These are phyloP conservation scores for Torulaspora gathmanii DNA, from an alignment of 805 yeast genomes.

Conservation along the genomic window DNA sequence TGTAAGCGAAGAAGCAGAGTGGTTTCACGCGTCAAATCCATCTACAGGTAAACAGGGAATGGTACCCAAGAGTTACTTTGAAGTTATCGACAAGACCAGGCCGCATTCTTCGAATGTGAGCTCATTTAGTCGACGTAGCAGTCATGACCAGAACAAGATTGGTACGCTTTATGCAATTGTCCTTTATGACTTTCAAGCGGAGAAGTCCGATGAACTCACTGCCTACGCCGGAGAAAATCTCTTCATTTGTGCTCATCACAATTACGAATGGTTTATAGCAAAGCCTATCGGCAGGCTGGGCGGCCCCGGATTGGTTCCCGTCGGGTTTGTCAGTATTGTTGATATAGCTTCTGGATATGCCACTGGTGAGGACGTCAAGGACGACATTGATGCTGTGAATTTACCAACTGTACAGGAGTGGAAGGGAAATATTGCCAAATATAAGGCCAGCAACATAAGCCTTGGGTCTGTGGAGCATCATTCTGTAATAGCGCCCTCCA, in stretches of 20 bases:
- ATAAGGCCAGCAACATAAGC: constrained; percentile 84
- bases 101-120: constrained; percentile 29
- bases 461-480: constrained; percentile 49
- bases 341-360: constrained; percentile 65
- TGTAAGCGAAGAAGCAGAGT: constrained; percentile 55
- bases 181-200: constrained; percentile 79
- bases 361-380: constrained; percentile 49
- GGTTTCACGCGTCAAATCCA: constrained; percentile 90
- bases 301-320: constrained; percentile 96
- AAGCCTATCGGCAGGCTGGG: constrained; percentile 93
- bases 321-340: constrained; percentile 77
- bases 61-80: constrained; percentile 84
- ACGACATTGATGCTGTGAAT: constrained; percentile 58
- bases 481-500: constrained; percentile 1
- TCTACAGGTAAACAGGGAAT: constrained; percentile 69
- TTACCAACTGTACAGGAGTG: constrained; percentile 94
- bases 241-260: constrained; percentile 93
- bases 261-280: constrained; percentile 96
- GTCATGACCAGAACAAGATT: constrained; percentile 18
- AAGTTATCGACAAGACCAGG: constrained; percentile 62
- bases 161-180: constrained; percentile 75
- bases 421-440: constrained; percentile 86
- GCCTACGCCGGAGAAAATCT: constrained; percentile 83
- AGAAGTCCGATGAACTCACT: constrained; percentile 73
- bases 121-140: constrained; percentile 14